phyloP scores from a whole-genome alignment of 2,329 filamentous ascomycete genomes.

The Lizonia empirigonia region DNA sequence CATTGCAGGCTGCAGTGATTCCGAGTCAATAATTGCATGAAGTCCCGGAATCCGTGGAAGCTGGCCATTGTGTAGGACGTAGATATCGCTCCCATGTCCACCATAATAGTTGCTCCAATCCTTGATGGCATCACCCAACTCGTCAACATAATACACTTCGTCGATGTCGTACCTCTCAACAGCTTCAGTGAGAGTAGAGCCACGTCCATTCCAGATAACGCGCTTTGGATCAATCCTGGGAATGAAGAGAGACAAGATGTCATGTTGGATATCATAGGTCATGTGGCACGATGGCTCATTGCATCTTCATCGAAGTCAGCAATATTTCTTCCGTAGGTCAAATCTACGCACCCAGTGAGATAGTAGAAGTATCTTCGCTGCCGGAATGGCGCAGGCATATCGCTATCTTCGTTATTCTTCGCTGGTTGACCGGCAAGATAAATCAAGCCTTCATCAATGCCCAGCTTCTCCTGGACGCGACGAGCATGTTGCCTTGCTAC shows the following conservation, averaged over 20 bases:
- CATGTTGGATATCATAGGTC: constrained; percentile 63
- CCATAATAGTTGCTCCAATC: constrained; percentile 36
- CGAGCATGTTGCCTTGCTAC: constrained; percentile 50
- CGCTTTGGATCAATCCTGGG: constrained; percentile 68
- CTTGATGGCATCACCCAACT: constrained; percentile 37
- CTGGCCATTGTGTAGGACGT: constrained; percentile 44
- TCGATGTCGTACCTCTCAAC: constrained; percentile 70
- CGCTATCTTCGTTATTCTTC: constrained; percentile 62
- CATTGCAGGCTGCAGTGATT: constrained; percentile 70
- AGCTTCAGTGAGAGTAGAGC: constrained; percentile 66
- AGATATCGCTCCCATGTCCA: constrained; percentile 31
- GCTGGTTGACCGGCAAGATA: constrained; percentile 61
- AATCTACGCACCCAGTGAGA: constrained; percentile 54
- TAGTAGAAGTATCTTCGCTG: constrained; percentile 69
- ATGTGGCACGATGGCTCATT: constrained; percentile 61
- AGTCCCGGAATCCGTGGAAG: constrained; percentile 20
- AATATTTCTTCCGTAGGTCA: not conserved
- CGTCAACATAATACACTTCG: constrained; percentile 63
- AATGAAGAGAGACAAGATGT: constrained; percentile 74
- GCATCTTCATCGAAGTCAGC: constrained; percentile 33
- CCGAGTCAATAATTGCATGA: constrained; percentile 28
- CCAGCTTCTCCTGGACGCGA: constrained; percentile 45
- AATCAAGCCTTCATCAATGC: constrained; percentile 54
- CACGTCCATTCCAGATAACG: constrained; percentile 68
- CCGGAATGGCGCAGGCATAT: constrained; percentile 62